phyloP scores from a whole-genome alignment of 2,329 filamentous ascomycete species.

The Sporothrix schenckii region DNA sequence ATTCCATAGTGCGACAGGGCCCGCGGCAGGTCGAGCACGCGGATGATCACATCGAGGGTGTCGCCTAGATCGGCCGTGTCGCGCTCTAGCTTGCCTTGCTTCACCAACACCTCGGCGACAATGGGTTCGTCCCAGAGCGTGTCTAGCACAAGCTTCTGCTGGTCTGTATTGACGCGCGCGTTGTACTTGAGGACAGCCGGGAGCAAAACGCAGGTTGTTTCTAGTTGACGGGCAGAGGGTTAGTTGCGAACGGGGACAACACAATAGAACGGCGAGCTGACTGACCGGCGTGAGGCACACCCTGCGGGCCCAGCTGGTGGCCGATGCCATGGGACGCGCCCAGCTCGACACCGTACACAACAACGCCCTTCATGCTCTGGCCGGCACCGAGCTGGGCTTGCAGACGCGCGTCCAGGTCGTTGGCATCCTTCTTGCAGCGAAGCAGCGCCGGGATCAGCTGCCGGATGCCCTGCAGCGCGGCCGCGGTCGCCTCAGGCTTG shows the following conservation, averaged over 20 bases:
- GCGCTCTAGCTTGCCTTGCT: constrained; percentile 36
- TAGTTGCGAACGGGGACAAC: not conserved
- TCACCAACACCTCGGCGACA: constrained; percentile 43
- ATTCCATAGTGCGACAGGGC: constrained; percentile 53
- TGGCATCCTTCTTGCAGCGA: constrained; percentile 43
- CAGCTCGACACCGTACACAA: constrained; percentile 45
- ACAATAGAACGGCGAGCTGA: not conserved
- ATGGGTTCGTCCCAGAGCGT: constrained; percentile 45
- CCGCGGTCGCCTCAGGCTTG: constrained; percentile 40
- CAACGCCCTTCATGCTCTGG: constrained; percentile 51
- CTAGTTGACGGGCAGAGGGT: constrained; percentile 38
- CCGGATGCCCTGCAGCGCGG: constrained; percentile 44
- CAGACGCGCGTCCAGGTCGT: constrained; percentile 47
- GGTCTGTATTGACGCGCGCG: constrained; percentile 43
- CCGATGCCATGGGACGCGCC: constrained; percentile 48
- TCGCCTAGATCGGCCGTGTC: constrained; percentile 51
- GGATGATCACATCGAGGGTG: constrained; percentile 51
- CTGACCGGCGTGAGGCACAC: constrained; percentile 49
- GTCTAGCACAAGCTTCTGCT: constrained; percentile 46
- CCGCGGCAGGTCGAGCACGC: constrained; percentile 54
- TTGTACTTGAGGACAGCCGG: constrained; percentile 59
- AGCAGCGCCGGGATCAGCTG: constrained; percentile 50
- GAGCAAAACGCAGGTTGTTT: constrained; percentile 58
- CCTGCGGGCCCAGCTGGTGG: constrained; percentile 45
- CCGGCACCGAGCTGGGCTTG: constrained; percentile 52